Evolutionary conservation across 345 rosid genomes (phyloP), one percentile per base, ranked within the genome.

Genomic region (sweet orange (Citrus sinensis)): DNA sequence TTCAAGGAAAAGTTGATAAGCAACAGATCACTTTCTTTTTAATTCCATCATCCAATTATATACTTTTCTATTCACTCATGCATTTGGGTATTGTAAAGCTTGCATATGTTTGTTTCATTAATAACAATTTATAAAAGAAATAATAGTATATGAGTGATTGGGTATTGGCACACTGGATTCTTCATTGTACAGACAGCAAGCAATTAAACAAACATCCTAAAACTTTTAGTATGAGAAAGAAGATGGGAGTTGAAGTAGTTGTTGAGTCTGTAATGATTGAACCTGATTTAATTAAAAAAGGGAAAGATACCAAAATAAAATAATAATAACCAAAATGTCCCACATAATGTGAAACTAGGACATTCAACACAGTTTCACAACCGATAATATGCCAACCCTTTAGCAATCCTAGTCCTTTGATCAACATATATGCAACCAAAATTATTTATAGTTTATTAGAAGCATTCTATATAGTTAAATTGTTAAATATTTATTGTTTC

Each of bases 181-280:
- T 49, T 67, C 75, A 77, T 0, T 67, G 81, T 35, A 61, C 8
- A 82, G 70, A 70, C 54, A 46, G 30, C 58, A 54, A 34, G 35
- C 51, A 56, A 77, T 11, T 46, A 3, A 68, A 63, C 27, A 63
- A 70, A 37, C n/a, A 40, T 67, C 37, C 73, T 20, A 58, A 63
- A 64, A 32, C 49, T 58, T 70, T 70, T 55, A 13, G 69, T 7
- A 2, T 56, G 25, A 5, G 58, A 10, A 7, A 7, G 54, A 22
- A 66, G n/a, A 39, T 77, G 84, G 79, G 35, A 80, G 83, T 75
- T 75, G 80, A 76, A 74, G 78, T 58, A 73, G 68, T 64, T 67
- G 82, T 76, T 70, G 79, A 63, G 74, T 67, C 59, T 70, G 80
- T 68, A 78, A 87, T 84, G 80, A 85, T 84, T 80, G 84, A 67